phyloP scores from a whole-genome alignment of 2,329 filamentous ascomycete genomes.

The Cladosporium cucumerinum region DNA sequence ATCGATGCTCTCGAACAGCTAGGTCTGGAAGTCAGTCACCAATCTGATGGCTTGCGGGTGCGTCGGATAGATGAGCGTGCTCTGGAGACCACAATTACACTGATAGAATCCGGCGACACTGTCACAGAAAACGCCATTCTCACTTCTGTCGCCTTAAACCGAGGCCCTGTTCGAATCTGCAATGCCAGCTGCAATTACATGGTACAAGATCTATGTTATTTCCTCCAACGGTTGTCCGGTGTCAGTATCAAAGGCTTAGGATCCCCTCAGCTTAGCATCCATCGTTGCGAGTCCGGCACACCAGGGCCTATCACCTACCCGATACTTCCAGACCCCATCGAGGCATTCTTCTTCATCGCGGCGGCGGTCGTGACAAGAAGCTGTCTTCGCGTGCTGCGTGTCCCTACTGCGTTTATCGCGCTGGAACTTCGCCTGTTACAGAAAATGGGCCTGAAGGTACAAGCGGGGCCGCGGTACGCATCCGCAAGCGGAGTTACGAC shows the following conservation, averaged over 20 bases:
- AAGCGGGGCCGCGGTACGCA: not conserved
- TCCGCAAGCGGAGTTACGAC: not conserved
- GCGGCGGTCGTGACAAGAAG: not conserved
- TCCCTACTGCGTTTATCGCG: not conserved
- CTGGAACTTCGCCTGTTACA: not conserved
- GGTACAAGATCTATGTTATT: conserved; percentile 8
- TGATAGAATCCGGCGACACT: not conserved
- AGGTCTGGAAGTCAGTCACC: not conserved
- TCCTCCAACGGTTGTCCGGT: not conserved
- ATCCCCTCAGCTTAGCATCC: not conserved
- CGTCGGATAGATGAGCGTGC: not conserved
- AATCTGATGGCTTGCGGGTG: not conserved
- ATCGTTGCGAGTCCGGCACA: not conserved
- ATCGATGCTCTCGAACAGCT: conserved; percentile 1
- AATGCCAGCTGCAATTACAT: conserved; percentile 11
- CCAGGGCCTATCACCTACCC: not conserved
- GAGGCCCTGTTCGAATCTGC: not conserved
- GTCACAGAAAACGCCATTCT: conserved; percentile 6
- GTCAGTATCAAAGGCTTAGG: conserved; percentile 1
- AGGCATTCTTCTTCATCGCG: conserved; percentile 5
- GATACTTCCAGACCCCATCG: not conserved
- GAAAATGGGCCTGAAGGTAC: not conserved
- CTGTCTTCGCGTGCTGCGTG: not conserved
- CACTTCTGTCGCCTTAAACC: not conserved
- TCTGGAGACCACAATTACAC: not conserved